Conservation (phyloP, 1,284 basidiomycete species). For the Cryptococcus sp. region DNA sequence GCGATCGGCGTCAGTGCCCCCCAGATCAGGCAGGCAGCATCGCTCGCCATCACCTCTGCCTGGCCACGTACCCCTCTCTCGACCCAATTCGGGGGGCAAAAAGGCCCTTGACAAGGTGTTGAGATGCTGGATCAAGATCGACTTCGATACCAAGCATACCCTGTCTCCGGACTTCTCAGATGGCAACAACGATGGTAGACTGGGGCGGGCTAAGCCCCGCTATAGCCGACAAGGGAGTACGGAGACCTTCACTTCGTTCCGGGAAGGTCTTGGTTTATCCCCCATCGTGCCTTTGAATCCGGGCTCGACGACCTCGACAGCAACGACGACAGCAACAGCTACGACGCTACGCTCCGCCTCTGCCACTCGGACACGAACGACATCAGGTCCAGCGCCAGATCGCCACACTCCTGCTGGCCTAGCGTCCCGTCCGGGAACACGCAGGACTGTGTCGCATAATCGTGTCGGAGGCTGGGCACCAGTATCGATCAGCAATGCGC, state of each 20-base stretch:
- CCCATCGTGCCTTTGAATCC: conserved; percentile 7
- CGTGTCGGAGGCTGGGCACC: background rate
- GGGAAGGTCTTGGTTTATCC: conserved; percentile 11
- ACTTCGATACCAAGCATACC: conserved; percentile 12
- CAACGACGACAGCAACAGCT: background rate
- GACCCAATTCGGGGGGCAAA: background rate
- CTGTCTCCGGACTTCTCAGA: background rate
- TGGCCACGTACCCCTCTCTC: background rate
- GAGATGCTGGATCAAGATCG: conserved; percentile 28
- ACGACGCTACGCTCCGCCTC: background rate
- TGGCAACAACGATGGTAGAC: no score
- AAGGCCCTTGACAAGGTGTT: conserved; percentile 5
- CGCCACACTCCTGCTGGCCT: no score
- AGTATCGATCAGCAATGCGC: no score
- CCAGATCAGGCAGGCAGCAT: conserved; percentile 13
- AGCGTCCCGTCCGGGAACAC: background rate
- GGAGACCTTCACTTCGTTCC: conserved; percentile 10
- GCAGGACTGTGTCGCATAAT: background rate
- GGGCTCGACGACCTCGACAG: background rate
- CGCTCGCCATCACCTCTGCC: conserved; percentile 7
- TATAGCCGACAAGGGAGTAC: conserved; percentile 6
- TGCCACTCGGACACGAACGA: no score
- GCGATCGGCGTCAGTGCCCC: conserved; percentile 30
- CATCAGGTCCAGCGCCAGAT: no score
- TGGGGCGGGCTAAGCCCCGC: background rate